phyloP scores from a whole-genome alignment of 305 asterid genomes.

The Euphrasia arctica region DNA sequence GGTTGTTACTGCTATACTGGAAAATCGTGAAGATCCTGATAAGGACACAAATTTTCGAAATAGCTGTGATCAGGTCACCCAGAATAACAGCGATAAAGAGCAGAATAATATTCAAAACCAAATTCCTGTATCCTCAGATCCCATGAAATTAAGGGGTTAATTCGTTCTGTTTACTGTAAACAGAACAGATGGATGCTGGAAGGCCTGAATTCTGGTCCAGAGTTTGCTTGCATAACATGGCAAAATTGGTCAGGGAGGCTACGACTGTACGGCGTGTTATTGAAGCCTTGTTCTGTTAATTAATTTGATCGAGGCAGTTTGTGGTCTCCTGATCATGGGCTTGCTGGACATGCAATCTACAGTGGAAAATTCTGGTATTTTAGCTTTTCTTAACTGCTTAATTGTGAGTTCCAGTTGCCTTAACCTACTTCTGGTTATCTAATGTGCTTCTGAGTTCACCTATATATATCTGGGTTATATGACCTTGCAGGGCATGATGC shows the following conservation, averaged over 20 bases:
- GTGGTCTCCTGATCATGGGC: constrained; percentile 66
- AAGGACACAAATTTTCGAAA: constrained; percentile 33
- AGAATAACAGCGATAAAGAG: constrained; percentile 28
- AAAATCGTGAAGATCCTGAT: constrained; percentile 47
- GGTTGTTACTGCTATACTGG: constrained; percentile 33
- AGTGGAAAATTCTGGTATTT: constrained; percentile 63
- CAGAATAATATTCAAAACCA: constrained; percentile 35
- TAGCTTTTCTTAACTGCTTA: constrained; percentile 23
- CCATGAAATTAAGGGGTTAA: constrained; percentile 24
- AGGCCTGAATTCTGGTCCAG: constrained; percentile 70
- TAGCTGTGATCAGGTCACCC: constrained; percentile 33
- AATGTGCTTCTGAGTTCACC: constrained; percentile 22
- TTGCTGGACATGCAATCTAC: constrained; percentile 73
- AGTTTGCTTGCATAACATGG: constrained; percentile 78
- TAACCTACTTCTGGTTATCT: constrained; percentile 15
- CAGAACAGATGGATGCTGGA: constrained; percentile 64
- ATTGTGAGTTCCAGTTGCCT: constrained; percentile 8
- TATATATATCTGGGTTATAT: constrained; percentile 29
- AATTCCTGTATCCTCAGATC: constrained; percentile 36
- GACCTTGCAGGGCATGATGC: constrained; percentile 59
- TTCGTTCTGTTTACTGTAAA: constrained; percentile 26
- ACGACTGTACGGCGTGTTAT: constrained; percentile 76
- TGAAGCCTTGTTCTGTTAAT: constrained; percentile 73
- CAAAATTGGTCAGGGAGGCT: constrained; percentile 69
- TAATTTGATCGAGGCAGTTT: constrained; percentile 65